Evolutionary conservation across 495 filamentous ascomycete genomes (phyloP), one percentile per base, ranked within the genome.

Genomic region (Aspergillus saccharolyticus): DNA sequence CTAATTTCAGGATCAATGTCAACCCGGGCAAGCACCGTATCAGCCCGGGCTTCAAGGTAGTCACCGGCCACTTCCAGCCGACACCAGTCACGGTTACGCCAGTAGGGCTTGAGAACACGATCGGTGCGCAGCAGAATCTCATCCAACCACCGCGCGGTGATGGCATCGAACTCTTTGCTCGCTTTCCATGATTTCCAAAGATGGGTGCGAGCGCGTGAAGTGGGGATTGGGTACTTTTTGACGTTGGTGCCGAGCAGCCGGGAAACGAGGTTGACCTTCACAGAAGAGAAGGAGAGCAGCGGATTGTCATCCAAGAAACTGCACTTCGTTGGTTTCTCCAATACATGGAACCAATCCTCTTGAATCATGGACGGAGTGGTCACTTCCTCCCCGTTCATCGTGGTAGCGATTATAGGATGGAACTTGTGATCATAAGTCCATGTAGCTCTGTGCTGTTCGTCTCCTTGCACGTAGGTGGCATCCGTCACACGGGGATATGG

Each of bases 161-260:
- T 76, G n/a, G 79, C 84, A 52, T 87, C 84, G 16, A 86, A 71
- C 15, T 79, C 76, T 21, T 73, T 71, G 9, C 72, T 70, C 14
- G 75, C 75, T 58, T 84, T 84, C 84, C 84, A 87, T 4, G 77
- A 71, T 56, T 81, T 81, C 84, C 84, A 87, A 17, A 87, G 74
- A 60, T 83, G 68, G 0, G 83, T 83, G 10, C 84, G 73, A 53
- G 81, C 74, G 42, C 72, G 73, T 19, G 81, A 81, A 5, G 82
- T 85, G 0, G 83, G 83, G 0, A 82, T 72, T 3, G 76, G 72
- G 42, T 76, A 75, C 17, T 70, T 69, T 57, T 76, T 77, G 42
- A 73, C 74, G 33, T 77, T 81, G 21, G 73, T 51, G 1, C 80
- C 68, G 8, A 83, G 63, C 1, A 75, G 56, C 15, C 78, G 74